Percentiles rank a stretch among this genome's conserved stretches.
Conservation (phyloP, 2,329 filamentous ascomycete species). For the Aspergillus floridensis region DNA sequence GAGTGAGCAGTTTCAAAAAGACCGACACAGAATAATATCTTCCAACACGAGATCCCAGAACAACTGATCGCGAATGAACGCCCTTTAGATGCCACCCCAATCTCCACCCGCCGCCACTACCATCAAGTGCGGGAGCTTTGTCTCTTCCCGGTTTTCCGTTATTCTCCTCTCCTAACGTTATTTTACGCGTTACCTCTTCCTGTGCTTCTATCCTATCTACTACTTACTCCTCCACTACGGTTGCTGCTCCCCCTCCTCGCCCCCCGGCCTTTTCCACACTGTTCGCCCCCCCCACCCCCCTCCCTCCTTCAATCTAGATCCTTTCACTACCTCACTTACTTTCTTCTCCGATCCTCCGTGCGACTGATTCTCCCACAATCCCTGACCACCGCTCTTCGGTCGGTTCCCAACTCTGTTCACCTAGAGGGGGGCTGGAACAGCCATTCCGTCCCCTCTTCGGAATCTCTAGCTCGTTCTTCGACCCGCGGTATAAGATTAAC, state of each 20-base stretch:
- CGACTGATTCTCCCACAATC: slow-evolving; percentile 1
- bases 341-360: slow-evolving; percentile 1
- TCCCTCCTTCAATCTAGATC: background rate
- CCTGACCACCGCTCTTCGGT: background rate
- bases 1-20: background rate
- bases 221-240: background rate
- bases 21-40: background rate
- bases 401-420: slow-evolving; percentile 4
- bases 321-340: background rate
- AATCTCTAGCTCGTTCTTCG: background rate
- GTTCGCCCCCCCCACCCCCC: background rate
- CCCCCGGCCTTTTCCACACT: slow-evolving; percentile 1
- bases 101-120: background rate
- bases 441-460: background rate
- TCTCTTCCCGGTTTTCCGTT: background rate
- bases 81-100: background rate
- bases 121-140: background rate
- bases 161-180: background rate
- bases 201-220: background rate
- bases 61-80: background rate
- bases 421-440: background rate
- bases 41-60: background rate
- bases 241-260: background rate
- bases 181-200: background rate
- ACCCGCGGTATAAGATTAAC: background rate